phyloP scores from a whole-genome alignment of 202 grass and related monocot genomes.

The Sporobolus alterniflorus region DNA sequence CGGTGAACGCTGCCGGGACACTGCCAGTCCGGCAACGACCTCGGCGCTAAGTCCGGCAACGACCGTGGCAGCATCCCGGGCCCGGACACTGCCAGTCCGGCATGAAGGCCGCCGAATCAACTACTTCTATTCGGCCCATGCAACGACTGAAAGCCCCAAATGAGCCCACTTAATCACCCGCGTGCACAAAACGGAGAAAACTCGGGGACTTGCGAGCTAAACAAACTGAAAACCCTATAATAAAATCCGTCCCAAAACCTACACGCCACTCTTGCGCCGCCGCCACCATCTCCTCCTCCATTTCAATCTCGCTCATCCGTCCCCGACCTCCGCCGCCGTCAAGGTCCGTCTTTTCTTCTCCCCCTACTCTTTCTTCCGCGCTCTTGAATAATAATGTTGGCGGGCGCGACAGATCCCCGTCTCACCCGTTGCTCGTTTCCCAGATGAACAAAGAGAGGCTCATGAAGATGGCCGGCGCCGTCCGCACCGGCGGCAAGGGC shows the following conservation, averaged over 20 bases:
- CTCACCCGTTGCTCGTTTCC: neutral
- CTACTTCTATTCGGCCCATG: no score
- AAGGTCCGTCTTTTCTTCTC: slow-evolving; percentile 29
- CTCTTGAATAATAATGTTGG: neutral
- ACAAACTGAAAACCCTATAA: slow-evolving; percentile 43
- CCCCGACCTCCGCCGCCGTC: slow-evolving; percentile 25
- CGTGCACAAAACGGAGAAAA: neutral
- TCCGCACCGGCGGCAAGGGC: slow-evolving; percentile 77
- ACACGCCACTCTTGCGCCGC: slow-evolving; percentile 24
- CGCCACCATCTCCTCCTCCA: neutral
- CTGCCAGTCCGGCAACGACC: no score
- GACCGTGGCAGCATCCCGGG: no score
- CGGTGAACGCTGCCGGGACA: no score
- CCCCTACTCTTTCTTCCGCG: neutral
- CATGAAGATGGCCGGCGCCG: slow-evolving; percentile 83
- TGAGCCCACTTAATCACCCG: neutral
- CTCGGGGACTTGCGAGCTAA: no score
- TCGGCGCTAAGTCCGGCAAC: no score
- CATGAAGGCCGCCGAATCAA: no score
- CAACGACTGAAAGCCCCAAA: neutral
- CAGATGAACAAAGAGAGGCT: slow-evolving; percentile 87
- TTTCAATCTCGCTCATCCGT: neutral
- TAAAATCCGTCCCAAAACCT: slow-evolving; percentile 31
- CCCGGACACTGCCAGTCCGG: no score
- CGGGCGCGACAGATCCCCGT: neutral